Evolutionary conservation across 2,329 filamentous ascomycete species (phyloP).

Genomic region (Alternaria viburni): DNA sequence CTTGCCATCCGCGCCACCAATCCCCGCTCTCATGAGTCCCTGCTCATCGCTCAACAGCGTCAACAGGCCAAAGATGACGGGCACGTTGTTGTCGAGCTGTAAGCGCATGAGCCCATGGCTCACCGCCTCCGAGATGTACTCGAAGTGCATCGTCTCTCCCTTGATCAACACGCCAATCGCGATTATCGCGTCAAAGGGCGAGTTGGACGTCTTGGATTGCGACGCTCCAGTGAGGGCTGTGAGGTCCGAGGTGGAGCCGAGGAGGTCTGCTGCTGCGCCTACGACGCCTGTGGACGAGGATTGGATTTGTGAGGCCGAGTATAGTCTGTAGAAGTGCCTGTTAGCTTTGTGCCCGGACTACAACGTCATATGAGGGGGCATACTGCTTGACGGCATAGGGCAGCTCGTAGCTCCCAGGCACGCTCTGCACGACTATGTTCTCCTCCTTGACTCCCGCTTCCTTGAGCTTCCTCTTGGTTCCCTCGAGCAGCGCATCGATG

Average conservation of each 20-base stretch:
- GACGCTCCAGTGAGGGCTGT: constrained; percentile 37
- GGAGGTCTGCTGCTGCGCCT: constrained; percentile 75
- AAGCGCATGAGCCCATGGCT: constrained; percentile 93
- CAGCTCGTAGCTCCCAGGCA: constrained; percentile 93
- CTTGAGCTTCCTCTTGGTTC: constrained; percentile 78
- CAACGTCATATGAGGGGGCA: constrained; percentile 34
- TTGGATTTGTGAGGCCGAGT: constrained; percentile 85
- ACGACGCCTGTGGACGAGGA: constrained; percentile 62
- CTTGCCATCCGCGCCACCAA: constrained; percentile 55
- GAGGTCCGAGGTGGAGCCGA: constrained; percentile 71
- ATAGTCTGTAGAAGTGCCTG: constrained; percentile 64
- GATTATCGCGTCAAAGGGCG: constrained; percentile 89
- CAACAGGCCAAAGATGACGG: constrained; percentile 89
- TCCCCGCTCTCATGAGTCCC: constrained; percentile 80
- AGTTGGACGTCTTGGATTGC: constrained; percentile 32
- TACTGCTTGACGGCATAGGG: constrained; percentile 88
- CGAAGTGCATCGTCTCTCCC: constrained; percentile 99
- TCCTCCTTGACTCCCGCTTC: constrained; percentile 81
- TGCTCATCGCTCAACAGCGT: constrained; percentile 90
- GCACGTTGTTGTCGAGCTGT: constrained; percentile 85
- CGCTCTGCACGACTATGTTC: constrained; percentile 88
- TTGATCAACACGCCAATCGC: constrained; percentile 97
- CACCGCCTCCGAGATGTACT: constrained; percentile 94
- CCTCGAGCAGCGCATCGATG: constrained; percentile 82
- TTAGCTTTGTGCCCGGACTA: background rate